Conservation (phyloP, 2,329 filamentous ascomycete species). For the Thermothelomyces thermophilus region DNA sequence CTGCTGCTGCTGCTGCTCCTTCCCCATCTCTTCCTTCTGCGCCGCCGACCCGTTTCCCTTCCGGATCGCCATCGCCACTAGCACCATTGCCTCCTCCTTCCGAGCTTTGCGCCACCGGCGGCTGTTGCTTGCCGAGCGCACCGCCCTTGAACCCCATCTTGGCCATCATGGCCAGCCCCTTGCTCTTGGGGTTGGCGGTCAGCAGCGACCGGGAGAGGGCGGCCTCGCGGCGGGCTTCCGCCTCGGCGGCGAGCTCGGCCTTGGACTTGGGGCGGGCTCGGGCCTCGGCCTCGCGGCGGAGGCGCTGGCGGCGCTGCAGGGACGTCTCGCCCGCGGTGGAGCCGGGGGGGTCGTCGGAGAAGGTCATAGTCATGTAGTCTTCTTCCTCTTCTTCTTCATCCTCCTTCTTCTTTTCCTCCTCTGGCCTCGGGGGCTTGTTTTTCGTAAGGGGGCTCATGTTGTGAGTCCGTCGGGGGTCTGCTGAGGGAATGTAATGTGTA, state of each 20-base stretch:
- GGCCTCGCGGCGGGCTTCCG: constrained; percentile 63
- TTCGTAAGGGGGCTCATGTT: neutral
- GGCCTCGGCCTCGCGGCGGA: constrained; percentile 59
- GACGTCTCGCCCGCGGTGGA: constrained; percentile 37
- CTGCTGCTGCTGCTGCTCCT: neutral
- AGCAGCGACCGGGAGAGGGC: constrained; percentile 71
- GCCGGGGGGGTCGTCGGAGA: constrained; percentile 55
- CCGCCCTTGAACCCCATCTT: constrained; percentile 86
- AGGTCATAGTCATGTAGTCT: constrained; percentile 96
- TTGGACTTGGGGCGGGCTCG: constrained; percentile 70
- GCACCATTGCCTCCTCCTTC: constrained; percentile 22
- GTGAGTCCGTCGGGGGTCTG: neutral
- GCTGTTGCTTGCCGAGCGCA: constrained; percentile 50
- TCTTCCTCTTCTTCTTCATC: constrained; percentile 61
- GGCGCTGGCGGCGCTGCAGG: constrained; percentile 46
- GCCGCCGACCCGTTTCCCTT: neutral
- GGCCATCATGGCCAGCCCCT: constrained; percentile 93
- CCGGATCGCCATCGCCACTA: neutral
- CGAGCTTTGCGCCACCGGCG: constrained; percentile 8
- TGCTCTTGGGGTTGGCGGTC: constrained; percentile 53
- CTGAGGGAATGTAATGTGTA: neutral
- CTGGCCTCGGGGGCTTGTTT: neutral
- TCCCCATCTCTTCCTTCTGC: neutral
- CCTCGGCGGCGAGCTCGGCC: constrained; percentile 70
- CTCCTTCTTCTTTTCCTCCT: neutral